Evolutionary conservation across 2,329 filamentous ascomycete genomes (phyloP).

Genomic region (Colletotrichum sp.): DNA sequence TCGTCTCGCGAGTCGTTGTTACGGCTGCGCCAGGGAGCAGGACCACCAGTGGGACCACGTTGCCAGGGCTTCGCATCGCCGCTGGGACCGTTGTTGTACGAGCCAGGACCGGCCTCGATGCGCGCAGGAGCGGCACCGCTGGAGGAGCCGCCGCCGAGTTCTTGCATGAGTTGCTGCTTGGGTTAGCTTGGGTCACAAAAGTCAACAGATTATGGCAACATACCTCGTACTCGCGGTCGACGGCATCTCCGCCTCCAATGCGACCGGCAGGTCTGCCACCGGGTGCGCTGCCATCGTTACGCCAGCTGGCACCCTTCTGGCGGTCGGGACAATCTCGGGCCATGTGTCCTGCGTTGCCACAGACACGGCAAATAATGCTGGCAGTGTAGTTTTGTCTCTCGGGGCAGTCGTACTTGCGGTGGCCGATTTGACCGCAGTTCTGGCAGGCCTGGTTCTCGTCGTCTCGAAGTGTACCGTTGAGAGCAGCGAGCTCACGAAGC

Average conservation of each 20-base stretch:
- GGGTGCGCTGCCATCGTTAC: constrained; percentile 68
- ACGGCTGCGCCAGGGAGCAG: constrained; percentile 78
- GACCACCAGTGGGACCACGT: constrained; percentile 80
- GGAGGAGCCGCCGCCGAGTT: constrained; percentile 80
- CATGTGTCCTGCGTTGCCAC: constrained; percentile 98
- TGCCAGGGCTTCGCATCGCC: constrained; percentile 85
- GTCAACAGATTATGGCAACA: constrained; percentile 33
- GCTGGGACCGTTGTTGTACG: constrained; percentile 57
- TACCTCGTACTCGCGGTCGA: constrained; percentile 95
- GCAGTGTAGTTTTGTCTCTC: constrained; percentile 99
- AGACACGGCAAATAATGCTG: constrained; percentile 98
- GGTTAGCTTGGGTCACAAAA: constrained; percentile 42
- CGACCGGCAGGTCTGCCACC: constrained; percentile 60
- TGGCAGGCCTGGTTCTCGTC: constrained; percentile 99
- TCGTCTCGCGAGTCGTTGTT: constrained; percentile 58
- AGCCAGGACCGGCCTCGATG: constrained; percentile 83
- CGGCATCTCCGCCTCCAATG: constrained; percentile 80
- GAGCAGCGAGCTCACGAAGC: constrained; percentile 92
- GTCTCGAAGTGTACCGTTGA: constrained; percentile 98
- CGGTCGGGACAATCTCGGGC: constrained; percentile 96
- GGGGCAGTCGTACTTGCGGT: constrained; percentile 98
- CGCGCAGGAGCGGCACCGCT: constrained; percentile 70
- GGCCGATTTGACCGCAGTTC: constrained; percentile 98
- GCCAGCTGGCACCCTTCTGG: constrained; percentile 89
- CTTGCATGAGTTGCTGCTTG: constrained; percentile 90